Evolutionary conservation across 176 grass and related monocot species (phyloP).

Genomic region (Lolium perenne): DNA sequence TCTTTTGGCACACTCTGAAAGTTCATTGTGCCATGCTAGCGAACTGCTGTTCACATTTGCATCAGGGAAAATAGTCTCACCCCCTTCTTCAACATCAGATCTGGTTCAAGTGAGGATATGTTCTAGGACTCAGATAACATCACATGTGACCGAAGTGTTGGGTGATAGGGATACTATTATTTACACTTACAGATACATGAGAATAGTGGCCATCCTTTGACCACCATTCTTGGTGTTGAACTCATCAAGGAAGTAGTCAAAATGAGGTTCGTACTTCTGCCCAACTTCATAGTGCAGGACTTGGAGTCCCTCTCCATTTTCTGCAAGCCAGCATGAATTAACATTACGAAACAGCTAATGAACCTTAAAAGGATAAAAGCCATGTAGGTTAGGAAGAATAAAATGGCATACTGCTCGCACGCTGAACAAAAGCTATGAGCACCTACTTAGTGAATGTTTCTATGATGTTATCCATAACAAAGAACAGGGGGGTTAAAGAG

Average conservation of each 20-base stretch:
- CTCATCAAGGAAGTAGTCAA: slow-evolving; percentile 89
- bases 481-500: slow-evolving; percentile 10
- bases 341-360: not conserved
- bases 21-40: slow-evolving; percentile 73
- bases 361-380: not conserved
- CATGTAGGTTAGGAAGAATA: not conserved
- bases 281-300: slow-evolving; percentile 95
- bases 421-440: not conserved
- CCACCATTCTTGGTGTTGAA: slow-evolving; percentile 92
- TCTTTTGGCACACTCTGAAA: slow-evolving; percentile 84
- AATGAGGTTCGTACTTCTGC: slow-evolving; percentile 94
- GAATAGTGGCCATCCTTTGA: slow-evolving; percentile 86
- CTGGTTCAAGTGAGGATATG: slow-evolving; percentile 31
- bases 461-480: not conserved
- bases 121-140: not conserved
- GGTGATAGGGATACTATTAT: not conserved
- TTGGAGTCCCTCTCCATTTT: slow-evolving; percentile 90
- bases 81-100: slow-evolving; percentile 97
- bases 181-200: slow-evolving; percentile 96
- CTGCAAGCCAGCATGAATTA: slow-evolving; percentile 39
- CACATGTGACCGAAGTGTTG: slow-evolving; percentile 10
- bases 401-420: not conserved
- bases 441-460: not conserved
- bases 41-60: slow-evolving; percentile 80
- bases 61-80: slow-evolving; percentile 91